These are phyloP conservation scores for Leucocoprinus birnbaumii DNA, from an alignment of 768 basidiomycete species.

Conservation along the genomic window DNA sequence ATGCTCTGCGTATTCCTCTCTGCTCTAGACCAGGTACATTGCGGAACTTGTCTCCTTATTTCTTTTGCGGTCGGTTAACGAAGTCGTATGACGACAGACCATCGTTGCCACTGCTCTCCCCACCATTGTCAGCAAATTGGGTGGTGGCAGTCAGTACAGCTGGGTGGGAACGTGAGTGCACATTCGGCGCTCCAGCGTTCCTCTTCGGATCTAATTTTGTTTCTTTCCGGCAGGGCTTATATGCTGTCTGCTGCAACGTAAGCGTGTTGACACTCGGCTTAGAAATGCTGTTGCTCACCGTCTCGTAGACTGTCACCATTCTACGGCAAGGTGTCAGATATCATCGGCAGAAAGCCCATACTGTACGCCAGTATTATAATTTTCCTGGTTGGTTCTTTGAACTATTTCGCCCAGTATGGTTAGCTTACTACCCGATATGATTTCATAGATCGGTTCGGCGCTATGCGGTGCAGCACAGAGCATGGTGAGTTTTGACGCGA, in stretches of 20 bases:
- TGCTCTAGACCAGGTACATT: constrained; percentile 57
- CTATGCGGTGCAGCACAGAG: constrained; percentile 79
- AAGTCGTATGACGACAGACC: constrained; percentile 33
- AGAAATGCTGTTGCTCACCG: constrained; percentile 6
- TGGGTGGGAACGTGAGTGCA: constrained; percentile 66
- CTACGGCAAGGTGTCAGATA: constrained; percentile 77
- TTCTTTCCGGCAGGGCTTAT: constrained; percentile 54
- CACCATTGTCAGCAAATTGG: constrained; percentile 64
- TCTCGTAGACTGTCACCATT: constrained; percentile 55
- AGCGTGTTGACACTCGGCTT: constrained; percentile 1
- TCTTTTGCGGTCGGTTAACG: not conserved
- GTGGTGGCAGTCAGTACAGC: constrained; percentile 61
- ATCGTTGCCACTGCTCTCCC: constrained; percentile 77
- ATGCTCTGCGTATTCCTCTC: constrained; percentile 47
- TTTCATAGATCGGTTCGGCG: constrained; percentile 65
- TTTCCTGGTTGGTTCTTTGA: constrained; percentile 53
- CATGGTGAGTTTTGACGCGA: constrained; percentile 38
- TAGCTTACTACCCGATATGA: not conserved
- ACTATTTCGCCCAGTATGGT: not conserved
- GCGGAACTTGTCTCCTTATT: not conserved
- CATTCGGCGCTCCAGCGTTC: not conserved
- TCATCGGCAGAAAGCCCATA: constrained; percentile 59
- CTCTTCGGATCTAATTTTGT: not conserved
- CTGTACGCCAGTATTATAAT: constrained; percentile 61
- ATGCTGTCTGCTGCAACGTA: constrained; percentile 60